Conservation (phyloP, 2,329 filamentous ascomycete species). For the Aspergillus calidoustus region DNA sequence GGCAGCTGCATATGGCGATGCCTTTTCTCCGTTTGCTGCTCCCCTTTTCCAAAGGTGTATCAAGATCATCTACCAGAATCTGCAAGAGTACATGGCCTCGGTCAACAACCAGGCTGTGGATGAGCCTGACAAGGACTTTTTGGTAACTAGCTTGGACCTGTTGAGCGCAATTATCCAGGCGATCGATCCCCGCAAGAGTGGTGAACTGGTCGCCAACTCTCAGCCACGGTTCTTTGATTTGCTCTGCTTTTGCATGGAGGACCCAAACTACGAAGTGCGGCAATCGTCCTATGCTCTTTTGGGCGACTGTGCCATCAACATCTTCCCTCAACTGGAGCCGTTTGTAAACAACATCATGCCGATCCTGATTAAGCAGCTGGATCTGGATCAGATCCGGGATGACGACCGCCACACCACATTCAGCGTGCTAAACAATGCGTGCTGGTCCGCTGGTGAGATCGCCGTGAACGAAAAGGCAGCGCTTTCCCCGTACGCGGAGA, state of each 20-base stretch:
- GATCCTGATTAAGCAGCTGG: conserved; percentile 83
- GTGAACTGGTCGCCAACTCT: conserved; percentile 74
- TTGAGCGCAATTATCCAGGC: conserved; percentile 93
- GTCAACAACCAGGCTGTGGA: conserved; percentile 72
- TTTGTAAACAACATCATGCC: conserved; percentile 74
- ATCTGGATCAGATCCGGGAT: conserved; percentile 74
- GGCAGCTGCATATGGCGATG: conserved; percentile 78
- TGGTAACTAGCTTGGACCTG: conserved; percentile 92
- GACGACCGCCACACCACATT: conserved; percentile 85
- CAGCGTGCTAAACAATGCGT: conserved; percentile 96
- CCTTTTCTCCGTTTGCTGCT: conserved; percentile 82
- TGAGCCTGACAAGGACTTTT: conserved; percentile 91
- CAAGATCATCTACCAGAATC: conserved; percentile 87
- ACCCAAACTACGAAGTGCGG: conserved; percentile 86
- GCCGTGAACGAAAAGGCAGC: conserved; percentile 73
- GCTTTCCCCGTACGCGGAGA: conserved; percentile 77
- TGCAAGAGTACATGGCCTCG: conserved; percentile 77
- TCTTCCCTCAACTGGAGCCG: conserved; percentile 79
- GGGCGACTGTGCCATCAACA: conserved; percentile 91
- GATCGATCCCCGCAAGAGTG: conserved; percentile 72
- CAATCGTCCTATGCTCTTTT: conserved; percentile 95
- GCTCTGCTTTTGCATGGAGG: conserved; percentile 88
- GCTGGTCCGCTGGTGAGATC: conserved; percentile 95
- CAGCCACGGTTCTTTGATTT: conserved; percentile 89
- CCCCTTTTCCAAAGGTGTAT: conserved; percentile 88